Evolutionary conservation across 179 eudicot genomes (phyloP).

Genomic region (Patellifolia procumbens): DNA sequence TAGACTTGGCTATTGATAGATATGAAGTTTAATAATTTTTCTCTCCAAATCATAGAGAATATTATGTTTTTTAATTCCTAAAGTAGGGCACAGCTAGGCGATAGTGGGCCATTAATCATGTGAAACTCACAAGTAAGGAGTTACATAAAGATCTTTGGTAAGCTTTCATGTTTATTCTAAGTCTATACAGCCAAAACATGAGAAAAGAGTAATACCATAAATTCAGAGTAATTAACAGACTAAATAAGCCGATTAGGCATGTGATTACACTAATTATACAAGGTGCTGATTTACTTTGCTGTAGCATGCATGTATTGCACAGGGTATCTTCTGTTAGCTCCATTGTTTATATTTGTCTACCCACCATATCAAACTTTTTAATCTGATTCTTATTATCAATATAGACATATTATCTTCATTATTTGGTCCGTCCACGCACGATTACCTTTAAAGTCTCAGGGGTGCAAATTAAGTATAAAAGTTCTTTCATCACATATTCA

Average conservation of each 20-base stretch:
- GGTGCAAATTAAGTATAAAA: not conserved
- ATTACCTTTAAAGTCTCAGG: not conserved
- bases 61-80: too few relatives aligned
- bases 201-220: constrained; percentile 3
- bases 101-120: constrained; percentile 26
- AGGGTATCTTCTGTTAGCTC: constrained; percentile 11
- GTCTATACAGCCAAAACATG: constrained; percentile 5
- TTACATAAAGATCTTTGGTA: constrained; percentile 18
- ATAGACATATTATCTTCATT: not conserved
- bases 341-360: not conserved
- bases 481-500: not conserved
- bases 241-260: constrained; percentile 25
- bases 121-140: constrained; percentile 1
- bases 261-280: constrained; percentile 22
- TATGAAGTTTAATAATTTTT: too few relatives aligned
- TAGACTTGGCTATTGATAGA: too few relatives aligned
- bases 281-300: constrained; percentile 17
- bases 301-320: constrained; percentile 4
- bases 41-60: too few relatives aligned
- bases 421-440: not conserved
- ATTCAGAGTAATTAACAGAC: constrained; percentile 21
- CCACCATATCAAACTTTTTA: not conserved
- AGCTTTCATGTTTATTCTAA: constrained; percentile 18
- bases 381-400: not conserved
- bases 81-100: too few relatives aligned